Base-by-base conservation (phyloP, 2,329 filamentous ascomycete genomes). In the Aspergillus melleus region DNA sequence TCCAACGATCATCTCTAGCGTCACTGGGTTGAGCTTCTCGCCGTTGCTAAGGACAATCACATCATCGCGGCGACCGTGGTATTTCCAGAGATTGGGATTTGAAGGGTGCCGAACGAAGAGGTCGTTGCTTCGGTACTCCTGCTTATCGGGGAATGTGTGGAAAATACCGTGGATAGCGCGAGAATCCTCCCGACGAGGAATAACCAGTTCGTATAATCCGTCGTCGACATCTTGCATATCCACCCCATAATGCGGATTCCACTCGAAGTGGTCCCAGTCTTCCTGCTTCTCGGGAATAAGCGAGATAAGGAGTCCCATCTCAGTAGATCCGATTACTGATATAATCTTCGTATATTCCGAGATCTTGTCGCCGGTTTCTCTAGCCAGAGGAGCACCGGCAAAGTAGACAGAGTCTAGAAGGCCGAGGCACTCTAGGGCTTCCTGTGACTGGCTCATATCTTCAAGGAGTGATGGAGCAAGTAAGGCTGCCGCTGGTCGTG, bases 21-120 rank as follows among this genome's bases (percentile, higher is more conserved):
- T 67, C 2, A 78, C 58, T 0, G 80, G 79, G 47, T 81, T 80
- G 46, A 79, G 72, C 59, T 81, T 82, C 51, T 78, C 74, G 1
- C 79, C 79, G 58, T 77, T 80, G 26, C 71, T 74, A n/a, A 81
- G 67, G 0, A 81, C 74, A 22, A 82, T 74, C 2, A 80, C 72
- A 64, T 82, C 79, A 59, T 81, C 79, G 56, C 39, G 46, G 1
- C 64, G 57, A 12, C 63, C 59, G 10, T 57, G 52, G 26, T 54
- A 64, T 14, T 49, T 51, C 59, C 61, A 65, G 3, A 16, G 20
- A 0, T 49, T n/a, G 0, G 68, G 61, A 9, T 75, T 74, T 1
- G 62, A 69, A 0, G 79, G 75, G 58, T 81, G 79, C 16, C 58
- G 67, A 1, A 60, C 61, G 47, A 68, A 81, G 0, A 80, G 62